Evolutionary conservation across 768 basidiomycete genomes (phyloP).

Genomic region (Tylopilus sp.): DNA sequence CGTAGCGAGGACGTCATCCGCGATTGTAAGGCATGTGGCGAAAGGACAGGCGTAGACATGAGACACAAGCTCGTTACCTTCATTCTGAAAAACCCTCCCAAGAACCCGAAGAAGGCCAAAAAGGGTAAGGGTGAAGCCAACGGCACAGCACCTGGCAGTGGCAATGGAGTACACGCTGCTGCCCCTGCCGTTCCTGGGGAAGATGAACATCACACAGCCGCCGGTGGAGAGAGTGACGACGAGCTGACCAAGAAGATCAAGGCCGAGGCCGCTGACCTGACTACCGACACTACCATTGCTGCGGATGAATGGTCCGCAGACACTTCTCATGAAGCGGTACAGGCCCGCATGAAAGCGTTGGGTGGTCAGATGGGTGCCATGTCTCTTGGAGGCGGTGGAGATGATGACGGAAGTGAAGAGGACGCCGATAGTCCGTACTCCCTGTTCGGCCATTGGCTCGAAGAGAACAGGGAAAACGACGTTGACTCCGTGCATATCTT

Average conservation of each 20-base stretch:
- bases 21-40: slow-evolving; percentile 98
- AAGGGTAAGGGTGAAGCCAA: slow-evolving; percentile 52
- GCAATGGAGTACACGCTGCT: slow-evolving; percentile 40
- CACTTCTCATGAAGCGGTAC: slow-evolving; percentile 85
- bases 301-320: slow-evolving; percentile 92
- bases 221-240: slow-evolving; percentile 77
- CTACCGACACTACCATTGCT: slow-evolving; percentile 52
- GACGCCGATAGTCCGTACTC: slow-evolving; percentile 84
- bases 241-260: slow-evolving; percentile 89
- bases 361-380: slow-evolving; percentile 54
- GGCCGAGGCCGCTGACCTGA: slow-evolving; percentile 79
- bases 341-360: slow-evolving; percentile 72
- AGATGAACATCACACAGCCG: slow-evolving; percentile 37
- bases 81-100: slow-evolving; percentile 96
- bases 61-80: slow-evolving; percentile 94
- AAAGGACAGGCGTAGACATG: slow-evolving; percentile 91
- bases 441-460: slow-evolving; percentile 80
- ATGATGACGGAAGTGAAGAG: slow-evolving; percentile 89
- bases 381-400: slow-evolving; percentile 45
- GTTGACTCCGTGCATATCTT: slow-evolving; percentile 59
- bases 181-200: slow-evolving; percentile 39
- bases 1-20: slow-evolving; percentile 81
- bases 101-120: slow-evolving; percentile 72
- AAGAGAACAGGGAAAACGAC: slow-evolving; percentile 54
- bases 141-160: slow-evolving; percentile 48